Base-by-base conservation (phyloP, 208 protist genomes). In the Polymyxa betae region DNA sequence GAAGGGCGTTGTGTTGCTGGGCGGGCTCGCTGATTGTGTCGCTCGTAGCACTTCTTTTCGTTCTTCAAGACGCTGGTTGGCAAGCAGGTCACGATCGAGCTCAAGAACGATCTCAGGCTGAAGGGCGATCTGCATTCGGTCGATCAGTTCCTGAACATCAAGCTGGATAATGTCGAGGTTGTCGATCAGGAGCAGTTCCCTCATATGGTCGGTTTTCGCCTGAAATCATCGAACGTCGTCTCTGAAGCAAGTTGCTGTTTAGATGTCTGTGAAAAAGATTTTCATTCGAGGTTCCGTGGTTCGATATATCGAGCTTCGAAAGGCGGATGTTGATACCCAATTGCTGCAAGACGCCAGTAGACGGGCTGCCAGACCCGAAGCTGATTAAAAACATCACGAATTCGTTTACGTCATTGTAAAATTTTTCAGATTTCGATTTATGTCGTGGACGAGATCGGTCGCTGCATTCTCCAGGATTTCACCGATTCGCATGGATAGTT, bases 81-180 rank as follows among this genome's bases (percentile, higher is more conserved):
- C 38, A 95, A 96, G 89, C 92, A 95, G 29, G 93, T 97, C 0
- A 92, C 94, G 24, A 95, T 97, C 0, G 96, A 97, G 92, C 92
- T 97, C 32, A 97, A 97, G 46, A 96, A 95, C 92, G 93, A 97
- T 90, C 77, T 97, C 10, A 77, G 91, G 24, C 95, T 97, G n/a
- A 89, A 77, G 35, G 96, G 96, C 43, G 91, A 91, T 38, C 90
- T 97, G 32, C 95, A 96, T 88, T 95, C 94, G 35, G 96, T 97
- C 0, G 96, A 97, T 92, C 96, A 97, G 90, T 97, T 95, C 90
- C 92, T 97, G n/a, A 98, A 98, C 92, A 93, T 97, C 35, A 97
- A 97, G 93, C 88, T 97, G 35, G 92, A 95, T 29, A 92, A 96
- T 89, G 93, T 97, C 29, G 54, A 54, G 43, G 95, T 97, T 20